phyloP scores from a whole-genome alignment of 352 stramenopile species.

The Vaucheria bursata region DNA sequence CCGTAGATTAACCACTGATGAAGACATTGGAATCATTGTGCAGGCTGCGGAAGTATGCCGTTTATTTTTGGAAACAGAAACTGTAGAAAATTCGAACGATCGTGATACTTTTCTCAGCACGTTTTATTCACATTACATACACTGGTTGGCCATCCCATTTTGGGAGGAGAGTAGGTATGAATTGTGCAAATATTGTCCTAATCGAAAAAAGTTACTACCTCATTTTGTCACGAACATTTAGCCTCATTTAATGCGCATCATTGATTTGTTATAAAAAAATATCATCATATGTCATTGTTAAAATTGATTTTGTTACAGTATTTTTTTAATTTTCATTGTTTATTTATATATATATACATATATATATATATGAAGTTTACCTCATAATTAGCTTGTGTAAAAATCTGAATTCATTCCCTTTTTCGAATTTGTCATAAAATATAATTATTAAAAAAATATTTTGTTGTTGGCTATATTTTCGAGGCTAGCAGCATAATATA shows the following conservation, averaged over 20 bases:
- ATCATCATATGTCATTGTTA: too few relatives aligned
- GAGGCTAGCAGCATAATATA: too few relatives aligned
- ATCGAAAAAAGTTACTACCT: slow-evolving; percentile 11
- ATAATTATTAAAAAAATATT: too few relatives aligned
- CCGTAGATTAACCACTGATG: slow-evolving; percentile 39
- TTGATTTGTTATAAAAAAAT: background rate
- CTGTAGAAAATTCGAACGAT: slow-evolving; percentile 51
- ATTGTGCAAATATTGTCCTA: too few relatives aligned
- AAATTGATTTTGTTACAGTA: too few relatives aligned
- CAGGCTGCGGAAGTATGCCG: slow-evolving; percentile 43
- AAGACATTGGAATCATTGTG: slow-evolving; percentile 29
- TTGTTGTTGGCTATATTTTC: too few relatives aligned
- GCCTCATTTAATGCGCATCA: background rate
- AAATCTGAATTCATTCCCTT: too few relatives aligned
- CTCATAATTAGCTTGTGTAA: too few relatives aligned
- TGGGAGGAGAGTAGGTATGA: slow-evolving; percentile 31
- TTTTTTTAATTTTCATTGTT: too few relatives aligned
- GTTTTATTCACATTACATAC: slow-evolving; percentile 70
- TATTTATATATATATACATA: too few relatives aligned
- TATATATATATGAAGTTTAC: too few relatives aligned
- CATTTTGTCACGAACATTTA: background rate
- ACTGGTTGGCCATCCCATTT: slow-evolving; percentile 61
- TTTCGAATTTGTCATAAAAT: too few relatives aligned
- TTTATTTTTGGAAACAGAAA: slow-evolving; percentile 51
- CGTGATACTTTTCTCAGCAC: slow-evolving; percentile 62